phyloP scores from a whole-genome alignment of 1,139 yeast species.

The Saccharomyces hybrid region DNA sequence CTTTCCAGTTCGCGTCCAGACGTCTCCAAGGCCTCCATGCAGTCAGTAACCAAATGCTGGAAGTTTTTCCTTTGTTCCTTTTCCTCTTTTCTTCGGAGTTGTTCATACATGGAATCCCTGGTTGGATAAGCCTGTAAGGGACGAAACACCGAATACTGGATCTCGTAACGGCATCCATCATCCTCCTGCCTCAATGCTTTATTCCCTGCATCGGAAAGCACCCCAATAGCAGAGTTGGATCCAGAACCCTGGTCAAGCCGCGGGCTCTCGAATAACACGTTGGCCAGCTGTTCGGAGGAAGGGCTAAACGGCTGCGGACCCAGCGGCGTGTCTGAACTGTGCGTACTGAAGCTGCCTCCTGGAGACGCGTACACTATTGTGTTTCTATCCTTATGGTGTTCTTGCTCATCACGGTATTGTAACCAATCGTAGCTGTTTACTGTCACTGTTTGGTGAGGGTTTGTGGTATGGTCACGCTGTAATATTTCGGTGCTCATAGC shows the following conservation, averaged over 20 bases:
- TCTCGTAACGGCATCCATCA: slow-evolving; percentile 27
- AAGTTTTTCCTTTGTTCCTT: background rate
- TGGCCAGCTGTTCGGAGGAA: background rate
- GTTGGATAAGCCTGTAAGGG: slow-evolving; percentile 29
- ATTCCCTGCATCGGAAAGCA: background rate
- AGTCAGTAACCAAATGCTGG: slow-evolving; percentile 33
- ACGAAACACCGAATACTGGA: slow-evolving; percentile 48
- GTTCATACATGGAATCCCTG: background rate
- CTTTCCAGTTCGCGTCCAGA: slow-evolving; percentile 41
- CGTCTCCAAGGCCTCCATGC: slow-evolving; percentile 38
- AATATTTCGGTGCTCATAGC: background rate
- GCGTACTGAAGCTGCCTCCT: background rate
- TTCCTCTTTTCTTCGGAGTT: background rate
- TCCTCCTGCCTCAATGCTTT: background rate
- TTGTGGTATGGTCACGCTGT: slow-evolving; percentile 8
- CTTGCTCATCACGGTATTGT: slow-evolving; percentile 15
- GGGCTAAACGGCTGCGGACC: background rate
- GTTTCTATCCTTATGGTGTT: slow-evolving; percentile 4
- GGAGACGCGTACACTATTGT: slow-evolving; percentile 1
- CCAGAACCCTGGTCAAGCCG: background rate
- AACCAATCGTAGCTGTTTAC: slow-evolving; percentile 21
- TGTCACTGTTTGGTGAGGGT: slow-evolving; percentile 13
- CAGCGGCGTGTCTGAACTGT: background rate
- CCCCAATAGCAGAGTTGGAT: background rate
- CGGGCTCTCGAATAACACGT: background rate